These are phyloP conservation scores for Plantago rigida DNA, from an alignment of 305 asterid genomes.

Conservation along the genomic window DNA sequence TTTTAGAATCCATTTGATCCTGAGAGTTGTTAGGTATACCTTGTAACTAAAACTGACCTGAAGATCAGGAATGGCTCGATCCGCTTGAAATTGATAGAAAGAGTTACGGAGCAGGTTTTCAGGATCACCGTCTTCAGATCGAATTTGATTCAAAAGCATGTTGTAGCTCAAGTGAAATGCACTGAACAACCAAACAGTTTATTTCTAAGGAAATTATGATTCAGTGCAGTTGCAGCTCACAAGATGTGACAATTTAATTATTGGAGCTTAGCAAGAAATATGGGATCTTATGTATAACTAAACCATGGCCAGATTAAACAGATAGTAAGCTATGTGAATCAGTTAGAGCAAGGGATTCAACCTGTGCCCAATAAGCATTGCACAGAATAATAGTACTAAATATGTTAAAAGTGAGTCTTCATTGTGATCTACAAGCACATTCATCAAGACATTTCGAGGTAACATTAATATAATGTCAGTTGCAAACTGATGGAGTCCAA, in stretches of 20 bases:
- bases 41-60: constrained; percentile 47
- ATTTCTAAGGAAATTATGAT: constrained; percentile 4
- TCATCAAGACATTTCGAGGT: constrained; percentile 1
- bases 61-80: constrained; percentile 81
- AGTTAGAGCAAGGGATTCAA: constrained; percentile 12
- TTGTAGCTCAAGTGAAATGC: constrained; percentile 96
- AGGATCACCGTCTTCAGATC: constrained; percentile 91
- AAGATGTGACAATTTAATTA: not conserved
- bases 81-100: constrained; percentile 92
- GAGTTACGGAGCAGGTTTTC: constrained; percentile 89
- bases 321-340: not conserved
- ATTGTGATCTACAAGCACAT: constrained; percentile 7
- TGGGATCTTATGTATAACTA: too few species aligned
- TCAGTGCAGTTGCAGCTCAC: not conserved
- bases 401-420: not conserved
- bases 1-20: constrained; percentile 19
- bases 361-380: not conserved
- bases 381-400: not conserved
- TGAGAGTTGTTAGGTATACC: constrained; percentile 11
- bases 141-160: constrained; percentile 89
- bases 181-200: constrained; percentile 40
- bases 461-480: not conserved
- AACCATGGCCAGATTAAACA: too few species aligned
- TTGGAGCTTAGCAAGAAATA: too few species aligned
- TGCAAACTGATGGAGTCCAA: not conserved